phyloP scores from a whole-genome alignment of 192 early-diverging fungal species.

The Entophlyctis helioformis region DNA sequence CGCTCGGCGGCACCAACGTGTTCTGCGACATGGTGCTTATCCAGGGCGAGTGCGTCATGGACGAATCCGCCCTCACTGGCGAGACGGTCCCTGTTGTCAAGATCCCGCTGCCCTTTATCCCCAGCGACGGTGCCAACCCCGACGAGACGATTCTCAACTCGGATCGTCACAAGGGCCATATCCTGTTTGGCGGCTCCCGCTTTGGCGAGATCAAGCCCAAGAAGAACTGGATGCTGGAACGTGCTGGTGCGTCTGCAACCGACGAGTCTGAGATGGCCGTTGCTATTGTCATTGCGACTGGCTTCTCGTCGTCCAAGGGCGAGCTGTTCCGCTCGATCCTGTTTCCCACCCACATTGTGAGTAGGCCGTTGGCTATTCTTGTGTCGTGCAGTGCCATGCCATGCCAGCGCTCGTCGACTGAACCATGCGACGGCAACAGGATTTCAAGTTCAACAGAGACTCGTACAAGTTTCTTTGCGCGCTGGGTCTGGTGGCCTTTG shows the following conservation, averaged over 20 bases:
- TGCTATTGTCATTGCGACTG: slow-evolving; percentile 27
- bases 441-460: slow-evolving; percentile 36
- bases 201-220: slow-evolving; percentile 11
- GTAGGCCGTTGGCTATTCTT: no score
- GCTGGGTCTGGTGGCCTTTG: slow-evolving; percentile 19
- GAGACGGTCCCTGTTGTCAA: slow-evolving; percentile 28
- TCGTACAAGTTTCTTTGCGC: slow-evolving; percentile 21
- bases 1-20: not conserved
- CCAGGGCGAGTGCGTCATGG: slow-evolving; percentile 21
- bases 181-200: slow-evolving; percentile 22
- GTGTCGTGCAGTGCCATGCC: no score
- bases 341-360: slow-evolving; percentile 18
- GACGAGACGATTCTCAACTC: not conserved
- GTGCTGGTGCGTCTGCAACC: no score
- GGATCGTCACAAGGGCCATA: slow-evolving; percentile 15
- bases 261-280: slow-evolving; percentile 1
- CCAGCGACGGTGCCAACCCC: not conserved
- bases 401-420: no score
- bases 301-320: slow-evolving; percentile 29
- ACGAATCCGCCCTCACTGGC: slow-evolving; percentile 29
- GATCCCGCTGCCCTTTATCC: slow-evolving; percentile 6
- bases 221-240: not conserved
- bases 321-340: slow-evolving; percentile 31
- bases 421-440: no score
- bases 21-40: slow-evolving; percentile 27